Evolutionary conservation across 805 yeast genomes (phyloP).

Genomic region (Maudiozyma serrabonitensis): DNA sequence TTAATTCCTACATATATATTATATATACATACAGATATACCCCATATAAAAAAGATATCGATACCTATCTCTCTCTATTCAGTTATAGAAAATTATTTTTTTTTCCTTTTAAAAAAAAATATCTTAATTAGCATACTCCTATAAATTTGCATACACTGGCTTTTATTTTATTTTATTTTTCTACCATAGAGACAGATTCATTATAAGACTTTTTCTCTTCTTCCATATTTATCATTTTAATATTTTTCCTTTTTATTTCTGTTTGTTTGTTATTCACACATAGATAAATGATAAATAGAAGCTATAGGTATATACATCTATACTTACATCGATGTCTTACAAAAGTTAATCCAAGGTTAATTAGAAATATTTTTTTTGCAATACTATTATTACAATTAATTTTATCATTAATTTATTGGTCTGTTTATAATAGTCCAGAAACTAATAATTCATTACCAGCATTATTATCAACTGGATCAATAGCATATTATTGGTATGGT

Average conservation of each 20-base stretch:
- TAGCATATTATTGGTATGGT: background rate
- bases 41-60: too few relatives aligned
- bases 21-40: too few relatives aligned
- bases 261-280: background rate
- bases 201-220: too few relatives aligned
- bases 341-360: background rate
- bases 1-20: too few relatives aligned
- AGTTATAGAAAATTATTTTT: too few relatives aligned
- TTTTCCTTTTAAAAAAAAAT: too few relatives aligned
- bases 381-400: conserved; percentile 1
- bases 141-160: too few relatives aligned
- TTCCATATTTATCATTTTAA: too few relatives aligned
- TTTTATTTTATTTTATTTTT: too few relatives aligned
- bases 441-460: background rate
- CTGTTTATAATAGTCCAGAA: background rate
- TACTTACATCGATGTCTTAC: background rate
- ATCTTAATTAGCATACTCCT: too few relatives aligned
- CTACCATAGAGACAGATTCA: too few relatives aligned
- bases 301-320: background rate
- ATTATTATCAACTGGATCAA: background rate
- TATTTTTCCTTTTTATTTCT: background rate
- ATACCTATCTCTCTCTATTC: too few relatives aligned
- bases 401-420: conserved; percentile 1
- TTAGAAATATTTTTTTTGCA: conserved; percentile 1
- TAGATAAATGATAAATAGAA: background rate